Evolutionary conservation across 441 rosid species (phyloP).

Genomic region (Manihot esculenta): DNA sequence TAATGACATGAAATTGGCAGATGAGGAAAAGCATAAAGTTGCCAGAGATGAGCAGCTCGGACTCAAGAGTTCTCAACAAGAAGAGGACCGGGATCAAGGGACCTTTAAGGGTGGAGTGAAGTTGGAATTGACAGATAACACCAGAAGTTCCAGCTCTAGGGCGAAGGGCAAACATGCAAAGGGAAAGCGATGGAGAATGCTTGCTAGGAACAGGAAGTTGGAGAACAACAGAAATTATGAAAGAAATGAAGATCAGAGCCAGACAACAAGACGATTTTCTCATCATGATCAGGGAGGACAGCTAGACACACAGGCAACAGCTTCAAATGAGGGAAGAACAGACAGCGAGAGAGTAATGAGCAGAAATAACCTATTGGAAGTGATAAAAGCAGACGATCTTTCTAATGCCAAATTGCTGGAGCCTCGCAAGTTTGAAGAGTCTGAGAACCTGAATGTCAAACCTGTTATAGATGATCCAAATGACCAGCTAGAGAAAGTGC

Average conservation of each 20-base stretch:
- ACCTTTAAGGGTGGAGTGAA: conserved; percentile 22
- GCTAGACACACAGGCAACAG: conserved; percentile 12
- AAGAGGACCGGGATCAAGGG: conserved; percentile 10
- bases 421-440: not conserved
- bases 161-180: conserved; percentile 22
- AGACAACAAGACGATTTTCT: conserved; percentile 16
- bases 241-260: conserved; percentile 11
- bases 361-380: not conserved
- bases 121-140: conserved; percentile 22
- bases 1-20: not conserved
- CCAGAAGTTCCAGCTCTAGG: conserved; percentile 12
- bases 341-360: not conserved
- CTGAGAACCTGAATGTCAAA: conserved; percentile 11
- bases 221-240: conserved; percentile 26
- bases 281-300: conserved; percentile 7
- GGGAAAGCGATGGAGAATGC: conserved; percentile 37
- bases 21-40: conserved; percentile 17
- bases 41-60: conserved; percentile 2
- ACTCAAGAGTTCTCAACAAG: conserved; percentile 19
- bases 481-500: conserved; percentile 15
- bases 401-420: conserved; percentile 4
- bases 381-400: conserved; percentile 5
- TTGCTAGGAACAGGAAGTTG: conserved; percentile 33
- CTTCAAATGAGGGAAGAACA: conserved; percentile 6
- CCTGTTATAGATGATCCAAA: conserved; percentile 1